Percentiles rank a stretch among this genome's conserved stretches.
These are phyloP conservation scores for Sphenostylis stenocarpa DNA, from an alignment of 306 rosid genomes.

Conservation along the genomic window DNA sequence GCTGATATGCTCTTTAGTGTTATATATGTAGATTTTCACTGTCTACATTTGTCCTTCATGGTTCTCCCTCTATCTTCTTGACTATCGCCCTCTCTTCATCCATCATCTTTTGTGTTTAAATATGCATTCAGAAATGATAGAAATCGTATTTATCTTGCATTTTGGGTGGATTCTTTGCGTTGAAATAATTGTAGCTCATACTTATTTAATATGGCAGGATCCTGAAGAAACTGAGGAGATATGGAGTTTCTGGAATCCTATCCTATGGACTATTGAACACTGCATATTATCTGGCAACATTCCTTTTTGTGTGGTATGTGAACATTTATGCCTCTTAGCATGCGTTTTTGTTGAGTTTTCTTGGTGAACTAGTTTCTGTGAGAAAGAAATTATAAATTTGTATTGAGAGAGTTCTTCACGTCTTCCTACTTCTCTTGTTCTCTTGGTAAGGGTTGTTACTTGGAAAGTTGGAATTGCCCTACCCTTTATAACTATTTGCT, in stretches of 20 bases:
- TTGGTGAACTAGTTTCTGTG: background rate
- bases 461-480: background rate
- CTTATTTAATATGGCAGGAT: conserved; percentile 51
- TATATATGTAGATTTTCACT: background rate
- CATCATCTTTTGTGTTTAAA: background rate
- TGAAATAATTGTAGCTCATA: conserved; percentile 19
- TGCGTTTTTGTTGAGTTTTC: conserved; percentile 12
- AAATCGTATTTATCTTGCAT: background rate
- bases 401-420: background rate
- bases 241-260: conserved; percentile 79
- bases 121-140: background rate
- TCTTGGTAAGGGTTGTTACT: background rate
- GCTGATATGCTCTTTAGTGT: background rate
- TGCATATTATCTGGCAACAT: conserved; percentile 75
- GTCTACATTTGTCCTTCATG: conserved; percentile 8
- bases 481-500: background rate
- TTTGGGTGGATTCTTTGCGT: background rate
- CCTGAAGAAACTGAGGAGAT: conserved; percentile 64
- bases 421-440: conserved; percentile 10
- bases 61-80: background rate
- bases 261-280: conserved; percentile 88
- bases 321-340: background rate
- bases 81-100: background rate
- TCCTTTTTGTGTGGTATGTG: conserved; percentile 85
- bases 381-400: background rate